A percentile compares a stretch with the other conserved stretches of the same genome.
Conservation (phyloP, 2,329 filamentous ascomycete species). For the Mycocentrospora acerina region DNA sequence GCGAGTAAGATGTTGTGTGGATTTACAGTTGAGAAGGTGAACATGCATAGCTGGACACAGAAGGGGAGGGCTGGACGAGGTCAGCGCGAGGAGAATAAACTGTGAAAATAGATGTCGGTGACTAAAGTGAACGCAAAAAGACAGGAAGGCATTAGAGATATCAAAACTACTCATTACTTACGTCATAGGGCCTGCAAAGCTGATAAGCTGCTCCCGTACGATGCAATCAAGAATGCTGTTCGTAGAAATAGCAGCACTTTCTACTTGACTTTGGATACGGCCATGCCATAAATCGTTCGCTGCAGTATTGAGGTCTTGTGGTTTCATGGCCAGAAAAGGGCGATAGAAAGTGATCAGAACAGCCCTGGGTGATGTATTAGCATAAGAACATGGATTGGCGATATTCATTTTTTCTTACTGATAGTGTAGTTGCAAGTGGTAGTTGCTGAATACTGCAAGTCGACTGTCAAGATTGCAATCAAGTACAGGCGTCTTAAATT, state of each 20-base stretch:
- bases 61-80: conserved; percentile 1
- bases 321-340: conserved; percentile 2
- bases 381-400: too few relatives aligned
- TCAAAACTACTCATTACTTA: too few relatives aligned
- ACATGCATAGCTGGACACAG: conserved; percentile 7
- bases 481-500: background rate
- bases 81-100: background rate
- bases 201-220: conserved; percentile 4
- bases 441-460: conserved; percentile 2
- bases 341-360: conserved; percentile 8
- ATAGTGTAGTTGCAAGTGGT: conserved; percentile 4
- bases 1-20: conserved; percentile 2
- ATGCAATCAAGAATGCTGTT: conserved; percentile 6
- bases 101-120: too few relatives aligned
- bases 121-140: too few relatives aligned
- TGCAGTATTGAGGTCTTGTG: background rate
- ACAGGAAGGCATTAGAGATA: too few relatives aligned
- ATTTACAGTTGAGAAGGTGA: conserved; percentile 5
- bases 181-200: conserved; percentile 8
- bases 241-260: conserved; percentile 3
- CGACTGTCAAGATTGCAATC: background rate
- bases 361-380: conserved; percentile 2
- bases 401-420: conserved; percentile 4
- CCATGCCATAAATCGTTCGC: background rate
- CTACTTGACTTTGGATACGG: conserved; percentile 2